These are phyloP conservation scores for Eremochloa ophiuroides DNA, from an alignment of 176 grass and related monocot species.

Conservation along the genomic window DNA sequence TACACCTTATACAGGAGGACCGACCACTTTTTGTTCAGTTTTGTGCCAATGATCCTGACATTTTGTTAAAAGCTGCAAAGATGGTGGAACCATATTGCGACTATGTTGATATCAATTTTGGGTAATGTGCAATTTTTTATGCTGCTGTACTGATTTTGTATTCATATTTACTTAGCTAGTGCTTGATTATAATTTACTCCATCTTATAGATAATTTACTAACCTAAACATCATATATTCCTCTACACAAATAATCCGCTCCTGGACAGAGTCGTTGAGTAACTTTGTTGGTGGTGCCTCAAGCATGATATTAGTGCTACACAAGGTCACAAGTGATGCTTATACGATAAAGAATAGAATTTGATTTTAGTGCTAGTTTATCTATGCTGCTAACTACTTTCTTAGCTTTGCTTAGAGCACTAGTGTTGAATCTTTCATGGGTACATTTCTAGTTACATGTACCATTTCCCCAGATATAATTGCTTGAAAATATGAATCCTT, in stretches of 20 bases:
- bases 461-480: background rate
- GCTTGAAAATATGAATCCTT: background rate
- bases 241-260: background rate
- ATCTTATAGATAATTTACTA: background rate
- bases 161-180: background rate
- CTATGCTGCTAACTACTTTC: background rate
- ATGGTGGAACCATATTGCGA: conserved; percentile 78
- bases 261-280: background rate
- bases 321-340: background rate
- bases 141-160: background rate
- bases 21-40: conserved; percentile 96
- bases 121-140: conserved; percentile 42
- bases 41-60: conserved; percentile 93
- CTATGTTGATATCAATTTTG: conserved; percentile 97
- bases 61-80: conserved; percentile 89
- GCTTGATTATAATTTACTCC: background rate
- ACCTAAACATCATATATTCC: background rate
- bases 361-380: background rate
- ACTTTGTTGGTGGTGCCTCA: background rate
- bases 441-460: background rate
- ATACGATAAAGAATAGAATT: background rate
- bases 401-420: background rate
- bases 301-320: background rate
- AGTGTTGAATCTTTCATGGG: background rate
- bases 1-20: conserved; percentile 63